Percentiles rank a stretch among this genome's conserved stretches.
Evolutionary conservation across 805 yeast genomes (phyloP).

Genomic region (Candida maesae): DNA sequence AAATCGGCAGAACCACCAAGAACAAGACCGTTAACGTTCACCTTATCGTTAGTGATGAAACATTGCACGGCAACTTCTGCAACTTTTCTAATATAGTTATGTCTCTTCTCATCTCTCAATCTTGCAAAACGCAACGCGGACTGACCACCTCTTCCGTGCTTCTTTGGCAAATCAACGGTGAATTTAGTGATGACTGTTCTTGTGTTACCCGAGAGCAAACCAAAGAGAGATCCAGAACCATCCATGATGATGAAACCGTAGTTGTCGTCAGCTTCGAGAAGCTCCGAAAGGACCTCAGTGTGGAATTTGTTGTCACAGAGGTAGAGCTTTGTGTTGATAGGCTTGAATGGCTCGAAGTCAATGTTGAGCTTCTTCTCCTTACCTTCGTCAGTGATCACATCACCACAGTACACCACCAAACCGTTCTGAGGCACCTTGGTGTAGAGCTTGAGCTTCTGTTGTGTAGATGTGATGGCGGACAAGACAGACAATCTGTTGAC

Average conservation of each 20-base stretch:
- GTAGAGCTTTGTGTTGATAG: slow-evolving; percentile 94
- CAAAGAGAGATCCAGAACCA: slow-evolving; percentile 97
- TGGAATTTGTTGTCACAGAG: slow-evolving; percentile 98
- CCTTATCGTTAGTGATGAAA: slow-evolving; percentile 92
- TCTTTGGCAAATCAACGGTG: slow-evolving; percentile 96
- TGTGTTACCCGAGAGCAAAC: slow-evolving; percentile 93
- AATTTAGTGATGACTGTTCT: slow-evolving; percentile 95
- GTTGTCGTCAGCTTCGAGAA: slow-evolving; percentile 91
- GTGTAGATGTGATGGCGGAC: slow-evolving; percentile 97
- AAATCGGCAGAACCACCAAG: slow-evolving; percentile 99
- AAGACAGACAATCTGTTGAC: slow-evolving; percentile 94
- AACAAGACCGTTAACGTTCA: slow-evolving; percentile 89
- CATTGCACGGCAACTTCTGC: slow-evolving; percentile 98
- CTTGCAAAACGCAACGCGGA: slow-evolving; percentile 99
- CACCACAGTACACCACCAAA: slow-evolving; percentile 96
- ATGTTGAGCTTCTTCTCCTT: slow-evolving; percentile 95
- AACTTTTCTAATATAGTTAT: slow-evolving; percentile 95
- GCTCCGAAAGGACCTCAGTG: slow-evolving; percentile 92
- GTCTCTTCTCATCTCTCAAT: slow-evolving; percentile 98
- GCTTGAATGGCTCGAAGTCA: slow-evolving; percentile 98
- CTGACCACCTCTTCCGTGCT: slow-evolving; percentile 99
- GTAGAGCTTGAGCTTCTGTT: slow-evolving; percentile 90
- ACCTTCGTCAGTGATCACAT: slow-evolving; percentile 94
- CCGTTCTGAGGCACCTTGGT: slow-evolving; percentile 92
- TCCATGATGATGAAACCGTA: slow-evolving; percentile 99